Evolutionary conservation across 2,329 filamentous ascomycete species (phyloP).

Genomic region (Colletotrichum destructivum): DNA sequence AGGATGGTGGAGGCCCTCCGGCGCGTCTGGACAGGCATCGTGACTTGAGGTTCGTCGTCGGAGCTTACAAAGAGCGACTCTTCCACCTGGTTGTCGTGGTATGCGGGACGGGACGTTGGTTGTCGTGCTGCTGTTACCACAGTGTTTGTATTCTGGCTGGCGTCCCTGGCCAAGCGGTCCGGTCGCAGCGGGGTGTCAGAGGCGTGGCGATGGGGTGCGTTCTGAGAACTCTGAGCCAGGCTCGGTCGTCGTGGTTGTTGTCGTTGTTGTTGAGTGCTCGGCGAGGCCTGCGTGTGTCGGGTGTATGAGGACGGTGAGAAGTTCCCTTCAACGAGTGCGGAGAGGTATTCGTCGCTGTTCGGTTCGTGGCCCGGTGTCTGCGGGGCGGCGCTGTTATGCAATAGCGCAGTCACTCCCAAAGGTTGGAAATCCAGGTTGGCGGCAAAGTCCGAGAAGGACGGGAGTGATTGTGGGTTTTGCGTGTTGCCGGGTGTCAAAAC

Average conservation of each 20-base stretch:
- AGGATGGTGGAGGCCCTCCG: constrained; percentile 39
- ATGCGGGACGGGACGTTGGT: constrained; percentile 6
- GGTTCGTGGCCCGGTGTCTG: constrained; percentile 42
- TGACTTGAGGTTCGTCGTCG: constrained; percentile 39
- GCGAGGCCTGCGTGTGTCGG: constrained; percentile 46
- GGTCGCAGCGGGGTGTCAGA: constrained; percentile 19
- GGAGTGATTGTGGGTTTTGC: constrained; percentile 18
- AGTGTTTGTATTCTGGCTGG: constrained; percentile 39
- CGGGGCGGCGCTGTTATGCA: constrained; percentile 25
- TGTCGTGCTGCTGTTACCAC: constrained; percentile 30
- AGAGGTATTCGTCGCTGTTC: constrained; percentile 45
- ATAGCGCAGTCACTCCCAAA: constrained; percentile 15
- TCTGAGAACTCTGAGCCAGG: constrained; percentile 1
- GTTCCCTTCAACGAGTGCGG: constrained; percentile 48
- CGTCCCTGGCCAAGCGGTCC: constrained; percentile 29
- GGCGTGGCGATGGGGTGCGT: not conserved
- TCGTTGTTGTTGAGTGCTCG: constrained; percentile 22
- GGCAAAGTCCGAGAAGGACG: constrained; percentile 36
- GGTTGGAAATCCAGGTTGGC: constrained; percentile 30
- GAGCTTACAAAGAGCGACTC: constrained; percentile 41
- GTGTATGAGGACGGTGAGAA: constrained; percentile 56
- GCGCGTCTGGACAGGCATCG: constrained; percentile 42
- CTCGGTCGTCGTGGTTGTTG: not conserved
- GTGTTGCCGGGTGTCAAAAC: constrained; percentile 1
- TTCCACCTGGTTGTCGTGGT: constrained; percentile 10